A percentile compares a stretch with the other conserved stretches of the same genome.
Evolutionary conservation across 257 asterid genomes (phyloP).

Genomic region (Capsicum baccatum): DNA sequence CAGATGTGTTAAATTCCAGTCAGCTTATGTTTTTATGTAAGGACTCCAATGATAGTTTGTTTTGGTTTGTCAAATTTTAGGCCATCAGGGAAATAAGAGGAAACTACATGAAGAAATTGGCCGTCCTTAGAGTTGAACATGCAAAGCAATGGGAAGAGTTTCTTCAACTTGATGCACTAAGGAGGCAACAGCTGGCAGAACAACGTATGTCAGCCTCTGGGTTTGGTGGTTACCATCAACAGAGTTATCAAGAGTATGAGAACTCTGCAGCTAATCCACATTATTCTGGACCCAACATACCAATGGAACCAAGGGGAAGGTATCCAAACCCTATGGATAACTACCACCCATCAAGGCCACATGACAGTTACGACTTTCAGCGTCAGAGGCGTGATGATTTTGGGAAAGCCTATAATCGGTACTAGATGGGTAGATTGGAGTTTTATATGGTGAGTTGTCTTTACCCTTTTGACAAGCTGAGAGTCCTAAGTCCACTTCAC

Average conservation of each 20-base stretch:
- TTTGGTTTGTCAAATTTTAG: slow-evolving; percentile 51
- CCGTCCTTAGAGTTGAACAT: slow-evolving; percentile 62
- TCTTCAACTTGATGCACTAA: slow-evolving; percentile 68
- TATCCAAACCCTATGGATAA: slow-evolving; percentile 61
- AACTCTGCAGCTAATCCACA: slow-evolving; percentile 56
- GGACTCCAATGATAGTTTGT: background rate
- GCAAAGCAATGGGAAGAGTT: slow-evolving; percentile 86
- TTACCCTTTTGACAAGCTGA: slow-evolving; percentile 34
- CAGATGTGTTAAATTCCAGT: background rate
- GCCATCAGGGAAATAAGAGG: slow-evolving; percentile 76
- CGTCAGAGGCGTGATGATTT: slow-evolving; percentile 76
- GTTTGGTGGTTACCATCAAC: slow-evolving; percentile 60
- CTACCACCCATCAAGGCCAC: slow-evolving; percentile 76
- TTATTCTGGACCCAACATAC: slow-evolving; percentile 60
- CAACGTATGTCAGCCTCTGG: slow-evolving; percentile 59
- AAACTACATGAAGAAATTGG: slow-evolving; percentile 63
- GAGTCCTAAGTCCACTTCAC: slow-evolving; percentile 12
- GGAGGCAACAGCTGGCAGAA: slow-evolving; percentile 61
- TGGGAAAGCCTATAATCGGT: slow-evolving; percentile 69
- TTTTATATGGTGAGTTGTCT: slow-evolving; percentile 74
- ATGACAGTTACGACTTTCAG: slow-evolving; percentile 64
- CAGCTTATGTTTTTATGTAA: background rate
- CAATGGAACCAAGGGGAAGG: slow-evolving; percentile 64
- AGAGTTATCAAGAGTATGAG: slow-evolving; percentile 55
- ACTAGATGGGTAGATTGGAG: slow-evolving; percentile 53